A percentile compares a stretch with the other conserved stretches of the same genome.
Evolutionary conservation across 1,284 basidiomycete species (phyloP).

Genomic region (Ceratobasidium sp.): DNA sequence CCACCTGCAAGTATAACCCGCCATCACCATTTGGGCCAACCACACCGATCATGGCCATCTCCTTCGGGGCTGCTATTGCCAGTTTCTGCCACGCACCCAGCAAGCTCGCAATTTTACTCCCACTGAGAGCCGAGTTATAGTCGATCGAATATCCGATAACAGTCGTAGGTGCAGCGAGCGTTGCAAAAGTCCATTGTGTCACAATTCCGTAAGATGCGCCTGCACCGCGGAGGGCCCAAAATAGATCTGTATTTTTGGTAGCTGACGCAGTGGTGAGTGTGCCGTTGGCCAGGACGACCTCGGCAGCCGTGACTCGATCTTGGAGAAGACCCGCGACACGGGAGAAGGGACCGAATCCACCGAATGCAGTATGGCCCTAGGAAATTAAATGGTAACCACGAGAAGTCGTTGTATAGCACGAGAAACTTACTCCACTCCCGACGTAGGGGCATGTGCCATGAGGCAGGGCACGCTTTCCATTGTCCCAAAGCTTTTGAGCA

Average conservation of each 20-base stretch:
- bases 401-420: neutral
- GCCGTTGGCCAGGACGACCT: constrained; percentile 48
- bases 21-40: constrained; percentile 24
- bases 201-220: constrained; percentile 48
- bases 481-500: constrained; percentile 46
- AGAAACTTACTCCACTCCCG: constrained; percentile 15
- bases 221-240: no score
- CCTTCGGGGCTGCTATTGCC: constrained; percentile 42
- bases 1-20: constrained; percentile 24
- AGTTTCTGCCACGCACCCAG: constrained; percentile 38
- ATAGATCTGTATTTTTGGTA: constrained; percentile 38
- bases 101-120: constrained; percentile 18
- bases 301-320: constrained; percentile 47
- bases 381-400: neutral
- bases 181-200: constrained; percentile 47
- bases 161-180: constrained; percentile 44
- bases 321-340: constrained; percentile 47
- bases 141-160: constrained; percentile 44
- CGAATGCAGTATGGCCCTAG: constrained; percentile 48
- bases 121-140: constrained; percentile 7
- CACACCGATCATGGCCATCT: constrained; percentile 38
- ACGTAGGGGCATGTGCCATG: constrained; percentile 47
- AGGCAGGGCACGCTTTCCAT: constrained; percentile 45
- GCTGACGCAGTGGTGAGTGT: constrained; percentile 43
- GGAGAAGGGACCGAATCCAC: constrained; percentile 48